Percentiles rank a stretch among this genome's conserved stretches.
These are phyloP conservation scores for Seminavis robusta DNA, from an alignment of 108 stramenopile species.

Conservation along the genomic window DNA sequence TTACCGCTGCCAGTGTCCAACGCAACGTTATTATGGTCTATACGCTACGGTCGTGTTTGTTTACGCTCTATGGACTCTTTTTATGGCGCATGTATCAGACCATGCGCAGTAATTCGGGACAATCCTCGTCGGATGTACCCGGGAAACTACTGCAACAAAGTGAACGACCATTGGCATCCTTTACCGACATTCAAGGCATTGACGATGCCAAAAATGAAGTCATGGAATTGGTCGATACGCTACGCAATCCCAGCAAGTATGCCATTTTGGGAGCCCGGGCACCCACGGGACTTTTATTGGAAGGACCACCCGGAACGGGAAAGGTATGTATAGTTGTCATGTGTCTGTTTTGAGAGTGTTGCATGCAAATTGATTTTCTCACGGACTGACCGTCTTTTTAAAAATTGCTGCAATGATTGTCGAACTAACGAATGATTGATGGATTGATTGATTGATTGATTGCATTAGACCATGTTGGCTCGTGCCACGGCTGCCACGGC, in stretches of 20 bases:
- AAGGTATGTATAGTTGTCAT: slow-evolving; percentile 1
- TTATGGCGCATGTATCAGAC: slow-evolving; percentile 61
- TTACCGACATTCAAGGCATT: slow-evolving; percentile 85
- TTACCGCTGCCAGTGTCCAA: slow-evolving; percentile 52
- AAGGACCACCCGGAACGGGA: slow-evolving; percentile 61
- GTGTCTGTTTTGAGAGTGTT: neutral
- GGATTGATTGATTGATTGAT: neutral
- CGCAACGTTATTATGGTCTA: slow-evolving; percentile 31
- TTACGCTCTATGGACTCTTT: slow-evolving; percentile 61
- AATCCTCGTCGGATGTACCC: slow-evolving; percentile 38
- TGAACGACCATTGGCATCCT: slow-evolving; percentile 52
- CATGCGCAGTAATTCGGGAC: slow-evolving; percentile 40
- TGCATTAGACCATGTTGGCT: slow-evolving; percentile 65
- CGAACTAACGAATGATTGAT: neutral
- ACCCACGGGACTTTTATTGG: slow-evolving; percentile 76
- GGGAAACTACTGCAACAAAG: slow-evolving; percentile 58
- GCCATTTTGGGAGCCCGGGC: slow-evolving; percentile 82
- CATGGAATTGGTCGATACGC: slow-evolving; percentile 85
- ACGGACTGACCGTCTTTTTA: neutral
- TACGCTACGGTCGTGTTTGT: slow-evolving; percentile 33
- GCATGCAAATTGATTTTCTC: neutral
- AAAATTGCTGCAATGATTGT: neutral
- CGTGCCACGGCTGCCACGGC: slow-evolving; percentile 83
- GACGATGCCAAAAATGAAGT: slow-evolving; percentile 82
- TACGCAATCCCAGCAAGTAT: slow-evolving; percentile 81